phyloP scores from a whole-genome alignment of 306 rosid genomes.

The Rosa lucieae region DNA sequence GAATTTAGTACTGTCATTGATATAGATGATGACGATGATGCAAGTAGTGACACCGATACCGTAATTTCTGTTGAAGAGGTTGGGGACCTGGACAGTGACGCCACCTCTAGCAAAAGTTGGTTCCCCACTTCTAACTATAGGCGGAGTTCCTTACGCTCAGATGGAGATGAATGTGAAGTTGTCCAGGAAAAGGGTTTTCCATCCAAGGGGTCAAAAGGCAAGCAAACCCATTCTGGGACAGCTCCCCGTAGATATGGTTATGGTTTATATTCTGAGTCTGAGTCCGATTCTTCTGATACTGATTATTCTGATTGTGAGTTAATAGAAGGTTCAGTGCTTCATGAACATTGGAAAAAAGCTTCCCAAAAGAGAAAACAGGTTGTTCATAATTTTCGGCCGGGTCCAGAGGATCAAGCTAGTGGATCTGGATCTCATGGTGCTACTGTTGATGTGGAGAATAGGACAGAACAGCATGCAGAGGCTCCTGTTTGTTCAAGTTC shows the following conservation, averaged over 20 bases:
- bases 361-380: slow-evolving; percentile 53
- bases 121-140: slow-evolving; percentile 31
- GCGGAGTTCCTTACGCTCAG: slow-evolving; percentile 29
- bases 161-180: slow-evolving; percentile 41
- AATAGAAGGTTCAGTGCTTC: slow-evolving; percentile 49
- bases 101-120: slow-evolving; percentile 56
- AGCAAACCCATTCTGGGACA: slow-evolving; percentile 36
- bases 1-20: slow-evolving; percentile 49
- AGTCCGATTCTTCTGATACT: slow-evolving; percentile 50
- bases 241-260: slow-evolving; percentile 43
- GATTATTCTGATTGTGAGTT: slow-evolving; percentile 87
- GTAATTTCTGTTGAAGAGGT: slow-evolving; percentile 37
- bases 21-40: slow-evolving; percentile 63
- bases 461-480: slow-evolving; percentile 31
- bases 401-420: slow-evolving; percentile 46
- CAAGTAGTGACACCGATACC: slow-evolving; percentile 9
- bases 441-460: slow-evolving; percentile 34
- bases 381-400: slow-evolving; percentile 32
- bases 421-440: slow-evolving; percentile 54
- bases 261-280: slow-evolving; percentile 42
- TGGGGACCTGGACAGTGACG: slow-evolving; percentile 82
- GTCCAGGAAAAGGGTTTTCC: slow-evolving; percentile 38
- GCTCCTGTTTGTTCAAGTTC: slow-evolving; percentile 48
- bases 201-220: slow-evolving; percentile 37
- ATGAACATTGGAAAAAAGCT: slow-evolving; percentile 77